These are phyloP conservation scores for Fusarium aywerte DNA, from an alignment of 2,329 filamentous ascomycete species.

Conservation along the genomic window DNA sequence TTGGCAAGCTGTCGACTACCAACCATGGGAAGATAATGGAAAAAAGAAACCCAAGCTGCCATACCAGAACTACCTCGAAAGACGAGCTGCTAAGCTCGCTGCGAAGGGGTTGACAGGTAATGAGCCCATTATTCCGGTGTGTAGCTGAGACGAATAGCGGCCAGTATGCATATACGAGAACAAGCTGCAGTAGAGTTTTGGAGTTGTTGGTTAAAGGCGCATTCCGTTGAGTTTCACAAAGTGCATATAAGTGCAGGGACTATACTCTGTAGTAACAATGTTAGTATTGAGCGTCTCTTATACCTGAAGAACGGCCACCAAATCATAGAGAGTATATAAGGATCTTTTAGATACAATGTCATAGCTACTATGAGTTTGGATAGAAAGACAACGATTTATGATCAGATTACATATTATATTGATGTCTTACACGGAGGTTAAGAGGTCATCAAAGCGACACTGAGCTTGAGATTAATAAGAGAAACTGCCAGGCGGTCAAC, in stretches of 20 bases:
- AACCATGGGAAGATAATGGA: conserved; percentile 47
- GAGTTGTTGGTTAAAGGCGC: conserved; percentile 10
- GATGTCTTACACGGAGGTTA: neutral
- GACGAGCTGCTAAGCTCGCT: conserved; percentile 33
- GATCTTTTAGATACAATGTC: no score
- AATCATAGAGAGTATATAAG: rapidly evolving
- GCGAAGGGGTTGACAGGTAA: conserved; percentile 38
- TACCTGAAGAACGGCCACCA: neutral
- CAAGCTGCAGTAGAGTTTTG: neutral
- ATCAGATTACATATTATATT: neutral
- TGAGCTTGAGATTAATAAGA: neutral
- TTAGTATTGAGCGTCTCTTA: neutral
- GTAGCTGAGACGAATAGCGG: conserved; percentile 6
- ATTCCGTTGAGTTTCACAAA: conserved; percentile 15
- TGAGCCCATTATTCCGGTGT: conserved; percentile 32
- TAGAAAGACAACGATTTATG: neutral
- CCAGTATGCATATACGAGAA: neutral
- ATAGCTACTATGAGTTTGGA: neutral
- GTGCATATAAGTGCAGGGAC: neutral
- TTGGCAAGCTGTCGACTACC: conserved; percentile 48
- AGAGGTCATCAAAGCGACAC: neutral
- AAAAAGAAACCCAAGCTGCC: conserved; percentile 42
- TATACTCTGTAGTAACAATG: neutral
- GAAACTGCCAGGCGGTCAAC: conserved; percentile 54
- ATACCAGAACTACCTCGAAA: conserved; percentile 40